A percentile compares a stretch with the other conserved stretches of the same genome.
These are phyloP conservation scores for Peniophora sp. DNA, from an alignment of 1,284 basidiomycete species.

Conservation along the genomic window DNA sequence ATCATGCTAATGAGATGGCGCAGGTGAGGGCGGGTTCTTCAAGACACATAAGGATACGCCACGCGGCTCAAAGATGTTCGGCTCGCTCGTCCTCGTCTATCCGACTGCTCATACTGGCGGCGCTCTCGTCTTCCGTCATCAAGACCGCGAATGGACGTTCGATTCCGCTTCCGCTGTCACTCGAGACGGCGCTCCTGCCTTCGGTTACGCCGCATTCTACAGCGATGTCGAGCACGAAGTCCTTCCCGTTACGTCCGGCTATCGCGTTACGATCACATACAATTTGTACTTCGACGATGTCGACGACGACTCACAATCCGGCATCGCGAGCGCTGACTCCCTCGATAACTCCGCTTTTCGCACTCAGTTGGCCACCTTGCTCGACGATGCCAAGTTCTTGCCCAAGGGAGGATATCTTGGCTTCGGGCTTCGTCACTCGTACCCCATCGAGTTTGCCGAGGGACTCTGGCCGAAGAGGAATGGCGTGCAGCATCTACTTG, in stretches of 20 bases:
- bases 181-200: background rate
- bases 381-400: conserved; percentile 17
- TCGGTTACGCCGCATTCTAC: conserved; percentile 31
- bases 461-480: background rate
- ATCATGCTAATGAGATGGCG: no score
- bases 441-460: conserved; percentile 13
- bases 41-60: conserved; percentile 35
- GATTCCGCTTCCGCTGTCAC: conserved; percentile 21
- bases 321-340: no score
- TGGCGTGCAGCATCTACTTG: background rate
- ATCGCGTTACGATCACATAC: conserved; percentile 33
- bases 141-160: conserved; percentile 23
- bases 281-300: conserved; percentile 23
- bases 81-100: conserved; percentile 34
- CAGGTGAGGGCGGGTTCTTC: conserved; percentile 33
- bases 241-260: conserved; percentile 26
- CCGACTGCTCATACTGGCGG: conserved; percentile 34
- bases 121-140: conserved; percentile 25
- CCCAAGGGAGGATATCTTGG: conserved; percentile 24
- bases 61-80: conserved; percentile 30
- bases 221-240: conserved; percentile 39
- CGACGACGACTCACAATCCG: background rate
- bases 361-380: conserved; percentile 12
- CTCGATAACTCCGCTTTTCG: conserved; percentile 6
- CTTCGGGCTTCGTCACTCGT: conserved; percentile 23